Evolutionary conservation across 2,329 filamentous ascomycete genomes (phyloP), one percentile per base, ranked within the genome.

Genomic region (Hysterium pulicare): DNA sequence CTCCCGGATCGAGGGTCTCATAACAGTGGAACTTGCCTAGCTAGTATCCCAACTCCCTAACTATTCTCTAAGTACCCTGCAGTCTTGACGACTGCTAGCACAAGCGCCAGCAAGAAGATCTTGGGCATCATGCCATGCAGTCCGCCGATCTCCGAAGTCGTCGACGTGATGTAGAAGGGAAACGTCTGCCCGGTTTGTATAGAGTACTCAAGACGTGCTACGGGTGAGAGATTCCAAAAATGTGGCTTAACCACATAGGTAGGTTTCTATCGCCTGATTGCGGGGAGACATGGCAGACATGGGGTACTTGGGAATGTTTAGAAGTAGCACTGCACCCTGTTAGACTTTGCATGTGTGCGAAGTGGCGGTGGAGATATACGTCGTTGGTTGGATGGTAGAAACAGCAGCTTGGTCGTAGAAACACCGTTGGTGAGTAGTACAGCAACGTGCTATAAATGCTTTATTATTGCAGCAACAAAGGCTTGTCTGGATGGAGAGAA

Each of bases 381-480:
- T 16, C 11, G 35, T 13, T 38, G 20, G 20, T 24, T 38, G 20
- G 19, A 24, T 38, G 35, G 19, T 16, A 13, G 22, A 11, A 22
- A 5, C 21, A n/a, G 32, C n/a, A 5, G n/a, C 10, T 9, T 26
- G n/a, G 28, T 5, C 19, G 8, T 15, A 11, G 24, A 22, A 31
- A n/a, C 23, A 4, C 26, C 5, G 24, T 20, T 31, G 26, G 16
- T 13, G n/a, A 31, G 37, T 40, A 13, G 42, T 33, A 40, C 48
- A 36, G 47, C 42, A 45, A 47, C 33, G 33, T 41, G 47, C 20
- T 23, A 36, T 37, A 28, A 20, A 16, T 17, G 21, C 34, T 22
- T 13, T 34, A 16, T 33, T 37, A 28, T 37, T 24, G 17, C 23
- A 32, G 34, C 17, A 43, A 38, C 35, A 45, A 34, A n/a, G 21